phyloP scores from a whole-genome alignment of 768 basidiomycete genomes.

The Termitomyces sp. region DNA sequence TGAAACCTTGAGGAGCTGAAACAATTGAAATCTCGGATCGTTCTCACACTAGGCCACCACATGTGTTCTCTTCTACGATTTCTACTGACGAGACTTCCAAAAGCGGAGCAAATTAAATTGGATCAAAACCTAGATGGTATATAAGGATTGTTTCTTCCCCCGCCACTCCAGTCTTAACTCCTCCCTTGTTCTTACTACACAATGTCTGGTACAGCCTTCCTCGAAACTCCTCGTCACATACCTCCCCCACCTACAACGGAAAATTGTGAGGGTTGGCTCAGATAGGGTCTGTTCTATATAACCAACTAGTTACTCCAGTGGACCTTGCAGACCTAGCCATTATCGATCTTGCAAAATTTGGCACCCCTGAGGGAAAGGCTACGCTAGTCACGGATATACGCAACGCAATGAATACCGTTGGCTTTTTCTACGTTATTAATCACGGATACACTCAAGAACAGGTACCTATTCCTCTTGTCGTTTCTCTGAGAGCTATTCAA shows the following conservation, averaged over 20 bases:
- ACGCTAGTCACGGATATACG: slow-evolving; percentile 35
- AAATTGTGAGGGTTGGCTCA: background rate
- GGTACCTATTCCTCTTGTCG: slow-evolving; percentile 19
- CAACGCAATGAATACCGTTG: slow-evolving; percentile 38
- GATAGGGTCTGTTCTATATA: background rate
- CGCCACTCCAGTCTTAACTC: no score
- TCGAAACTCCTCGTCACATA: slow-evolving; percentile 31
- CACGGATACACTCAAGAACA: slow-evolving; percentile 41
- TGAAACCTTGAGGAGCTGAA: no score
- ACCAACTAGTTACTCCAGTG: slow-evolving; percentile 13
- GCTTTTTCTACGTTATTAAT: slow-evolving; percentile 47
- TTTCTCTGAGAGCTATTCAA: background rate
- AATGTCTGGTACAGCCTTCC: slow-evolving; percentile 29
- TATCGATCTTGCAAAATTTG: slow-evolving; percentile 44
- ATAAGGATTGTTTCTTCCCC: no score
- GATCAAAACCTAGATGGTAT: no score
- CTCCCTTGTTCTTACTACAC: background rate
- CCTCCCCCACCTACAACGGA: slow-evolving; percentile 13
- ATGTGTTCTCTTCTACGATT: no score
- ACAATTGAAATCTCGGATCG: no score
- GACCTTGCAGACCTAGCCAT: slow-evolving; percentile 46
- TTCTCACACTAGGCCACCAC: no score
- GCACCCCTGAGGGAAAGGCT: slow-evolving; percentile 31
- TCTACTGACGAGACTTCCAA: no score
- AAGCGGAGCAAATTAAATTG: no score